Evolutionary conservation across 768 basidiomycete species (phyloP), one percentile per base, ranked within the genome.

Genomic region (Leccinum longicurvipes): DNA sequence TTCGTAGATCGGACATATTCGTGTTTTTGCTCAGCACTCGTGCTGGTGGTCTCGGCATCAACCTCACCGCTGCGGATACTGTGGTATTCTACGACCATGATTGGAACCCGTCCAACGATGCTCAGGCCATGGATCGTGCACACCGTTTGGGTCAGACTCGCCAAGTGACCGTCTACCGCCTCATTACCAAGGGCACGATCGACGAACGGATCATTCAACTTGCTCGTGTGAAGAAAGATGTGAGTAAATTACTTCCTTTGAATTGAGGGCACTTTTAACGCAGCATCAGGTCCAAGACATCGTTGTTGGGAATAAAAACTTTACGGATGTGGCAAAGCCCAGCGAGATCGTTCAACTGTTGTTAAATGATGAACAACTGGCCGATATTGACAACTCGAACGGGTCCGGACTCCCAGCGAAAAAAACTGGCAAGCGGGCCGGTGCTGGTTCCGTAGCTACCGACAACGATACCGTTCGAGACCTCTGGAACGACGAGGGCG

Each of bases 81-180:
- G 70, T 71, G 19, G 7, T 64, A 55, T 64, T 69, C 47, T 60
- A 58, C 34, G 58, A 65, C 46, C 64, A 65, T 50, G 64, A 62
- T 39, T 66, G 60, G 70, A 98, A 98, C 67, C 95, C 95, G 12
- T 95, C 93, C 15, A 97, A 96, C 64, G 95, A 98, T 70, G 92
- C 95, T 31, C 95, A 98, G 69, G 95, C 95, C 14, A 98, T 98
- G 95, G 95, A 97, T 66, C 90, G 95, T 61, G 95, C 95, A 15
- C 95, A 98, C 75, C 91, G 95, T 62, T 81, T 98, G 14, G 95
- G 95, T 28, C 95, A 98, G 72, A 98, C 94, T 6, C 89, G 93
- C 46, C 95, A 98, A 75, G 95, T 98, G 54, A 98, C 94, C 2
- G 94, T 98, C 9, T 98, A 97, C 70, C 87, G 95, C 17, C 77